phyloP scores from a whole-genome alignment of 1,139 yeast species.

The Magnusiomyces starmeri region DNA sequence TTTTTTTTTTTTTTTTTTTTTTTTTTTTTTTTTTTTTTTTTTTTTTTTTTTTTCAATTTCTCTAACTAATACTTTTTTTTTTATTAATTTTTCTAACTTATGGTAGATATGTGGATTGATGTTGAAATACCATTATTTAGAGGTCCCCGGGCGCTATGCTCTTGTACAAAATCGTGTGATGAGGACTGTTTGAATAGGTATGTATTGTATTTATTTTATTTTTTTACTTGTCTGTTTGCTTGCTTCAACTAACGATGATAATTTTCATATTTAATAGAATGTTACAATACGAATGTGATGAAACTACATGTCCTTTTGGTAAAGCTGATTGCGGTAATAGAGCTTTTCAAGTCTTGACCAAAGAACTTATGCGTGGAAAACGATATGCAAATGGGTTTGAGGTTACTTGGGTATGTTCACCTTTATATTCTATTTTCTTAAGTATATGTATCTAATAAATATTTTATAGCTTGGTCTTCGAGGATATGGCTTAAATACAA shows the following conservation, averaged over 20 bases:
- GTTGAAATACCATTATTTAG: slow-evolving; percentile 21
- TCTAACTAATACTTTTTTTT: background rate
- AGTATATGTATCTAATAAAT: background rate
- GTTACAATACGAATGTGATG: slow-evolving; percentile 35
- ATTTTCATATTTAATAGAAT: slow-evolving; percentile 19
- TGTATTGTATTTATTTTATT: slow-evolving; percentile 4
- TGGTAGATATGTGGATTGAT: slow-evolving; percentile 25
- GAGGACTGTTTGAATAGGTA: slow-evolving; percentile 32
- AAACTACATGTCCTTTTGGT: slow-evolving; percentile 32
- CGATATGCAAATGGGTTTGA: slow-evolving; percentile 33
- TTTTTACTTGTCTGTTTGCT: background rate
- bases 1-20: background rate
- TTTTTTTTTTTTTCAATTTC: background rate
- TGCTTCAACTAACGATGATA: background rate
- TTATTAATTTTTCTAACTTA: background rate
- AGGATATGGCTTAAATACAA: slow-evolving; percentile 37
- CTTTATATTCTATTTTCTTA: background rate
- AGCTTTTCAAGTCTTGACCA: slow-evolving; percentile 27
- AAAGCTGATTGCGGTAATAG: slow-evolving; percentile 36
- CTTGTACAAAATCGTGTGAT: slow-evolving; percentile 32
- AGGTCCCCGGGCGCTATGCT: slow-evolving; percentile 27
- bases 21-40: background rate
- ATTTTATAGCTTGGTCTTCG: slow-evolving; percentile 25
- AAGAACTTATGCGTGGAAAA: slow-evolving; percentile 20
- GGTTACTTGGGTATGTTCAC: slow-evolving; percentile 23